A percentile compares a stretch with the other conserved stretches of the same genome.
phyloP scores from a whole-genome alignment of 768 basidiomycete species.

The Hortiboletus flavorubellus region DNA sequence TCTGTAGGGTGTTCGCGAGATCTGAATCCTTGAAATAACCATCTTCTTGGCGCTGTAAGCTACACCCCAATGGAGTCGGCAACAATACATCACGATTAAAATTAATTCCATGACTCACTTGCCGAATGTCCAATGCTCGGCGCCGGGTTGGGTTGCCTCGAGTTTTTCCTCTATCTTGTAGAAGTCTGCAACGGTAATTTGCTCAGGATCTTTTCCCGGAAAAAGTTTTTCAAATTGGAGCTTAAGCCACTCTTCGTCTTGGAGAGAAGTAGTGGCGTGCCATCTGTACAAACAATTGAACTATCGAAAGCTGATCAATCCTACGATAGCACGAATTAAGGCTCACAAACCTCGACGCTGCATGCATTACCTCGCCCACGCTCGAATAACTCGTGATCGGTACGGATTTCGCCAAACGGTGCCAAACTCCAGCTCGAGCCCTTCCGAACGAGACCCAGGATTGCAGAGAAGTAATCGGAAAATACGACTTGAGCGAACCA shows the following conservation, averaged over 20 bases:
- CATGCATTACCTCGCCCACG: constrained; percentile 79
- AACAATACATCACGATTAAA: background rate
- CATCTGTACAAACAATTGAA: constrained; percentile 85
- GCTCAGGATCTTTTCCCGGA: constrained; percentile 46
- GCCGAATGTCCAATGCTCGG: constrained; percentile 66
- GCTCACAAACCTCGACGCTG: constrained; percentile 65
- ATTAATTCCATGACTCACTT: constrained; percentile 35
- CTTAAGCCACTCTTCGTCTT: constrained; percentile 70
- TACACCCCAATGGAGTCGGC: constrained; percentile 26
- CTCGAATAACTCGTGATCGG: constrained; percentile 64
- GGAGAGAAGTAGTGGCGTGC: constrained; percentile 75
- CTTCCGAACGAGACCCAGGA: constrained; percentile 72
- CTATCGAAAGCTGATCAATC: constrained; percentile 32
- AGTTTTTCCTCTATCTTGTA: constrained; percentile 40
- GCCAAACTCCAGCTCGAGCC: constrained; percentile 76
- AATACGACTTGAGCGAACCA: constrained; percentile 82
- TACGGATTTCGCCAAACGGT: constrained; percentile 73
- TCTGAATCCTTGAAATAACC: constrained; percentile 65
- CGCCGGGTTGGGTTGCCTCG: constrained; percentile 40
- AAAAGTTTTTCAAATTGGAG: constrained; percentile 51
- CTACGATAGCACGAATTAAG: background rate
- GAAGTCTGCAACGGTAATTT: constrained; percentile 50
- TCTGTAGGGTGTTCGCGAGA: constrained; percentile 61
- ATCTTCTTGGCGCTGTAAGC: constrained; percentile 57
- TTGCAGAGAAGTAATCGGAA: constrained; percentile 78